Evolutionary conservation across 2,329 filamentous ascomycete species (phyloP), one percentile per base, ranked within the genome.

Genomic region (Aureobasidium sp.): DNA sequence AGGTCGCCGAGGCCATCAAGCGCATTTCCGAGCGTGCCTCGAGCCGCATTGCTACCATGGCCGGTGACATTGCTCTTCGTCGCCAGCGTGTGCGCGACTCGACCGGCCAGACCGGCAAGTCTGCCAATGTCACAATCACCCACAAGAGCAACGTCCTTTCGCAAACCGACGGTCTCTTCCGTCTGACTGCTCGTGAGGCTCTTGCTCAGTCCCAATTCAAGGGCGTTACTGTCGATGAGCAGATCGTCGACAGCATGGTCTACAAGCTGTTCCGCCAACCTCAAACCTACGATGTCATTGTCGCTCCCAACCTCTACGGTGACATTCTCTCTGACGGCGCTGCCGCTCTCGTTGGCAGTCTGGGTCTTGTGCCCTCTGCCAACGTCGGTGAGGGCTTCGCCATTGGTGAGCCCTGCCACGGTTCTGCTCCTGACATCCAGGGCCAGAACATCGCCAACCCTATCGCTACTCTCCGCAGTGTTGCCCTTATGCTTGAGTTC

Each of bases 261-360:
- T 97, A 97, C 85, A 97, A 97, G 82, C 88, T 99, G 62, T 97
- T 97, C 86, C 90, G 93, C 65, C 91, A 97, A 78, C 94, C 94
- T 47, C 84, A 88, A 71, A 88, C 88, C 72, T 99, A 97, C 85
- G 94, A 99, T 75, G 93, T 97, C 68, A 96, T 99, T 69, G 94
- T 99, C 51, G 94, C 93, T 9, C 94, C 93, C 58, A 97, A 97
- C 79, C 84, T 99, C 65, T 97, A 99, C 78, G 94, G 94, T 68
- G 94, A 99, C 76, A 94, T 99, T 68, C 82, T 99, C 42, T 96
- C 91, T 2, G 94, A 99, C 75, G 93, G 91, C 67, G 93, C 94
- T 56, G 94, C 94, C 29, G 94, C 94, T 2, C 86, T 97, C 34
- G 93, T 97, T 31, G 94, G 93, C 49, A 91, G 87, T 61, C 80